These are phyloP conservation scores for Claviceps sorghi DNA, from an alignment of 2,329 filamentous ascomycete species.

Conservation along the genomic window DNA sequence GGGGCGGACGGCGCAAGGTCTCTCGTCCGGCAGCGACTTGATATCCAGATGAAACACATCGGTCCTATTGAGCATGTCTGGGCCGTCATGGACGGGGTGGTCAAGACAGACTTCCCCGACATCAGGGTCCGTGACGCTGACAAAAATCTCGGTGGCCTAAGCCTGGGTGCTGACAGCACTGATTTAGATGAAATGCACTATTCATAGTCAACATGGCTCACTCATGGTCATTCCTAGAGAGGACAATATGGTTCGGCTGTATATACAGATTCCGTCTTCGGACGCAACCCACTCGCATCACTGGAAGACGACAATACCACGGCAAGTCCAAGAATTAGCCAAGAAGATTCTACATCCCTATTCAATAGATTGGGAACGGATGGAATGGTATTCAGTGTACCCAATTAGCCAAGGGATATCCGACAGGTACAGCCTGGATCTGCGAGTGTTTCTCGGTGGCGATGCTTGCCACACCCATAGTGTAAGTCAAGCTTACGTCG, in stretches of 20 bases:
- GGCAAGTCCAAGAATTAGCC: slow-evolving; percentile 49
- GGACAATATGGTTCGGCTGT: slow-evolving; percentile 51
- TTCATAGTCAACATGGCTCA: slow-evolving; percentile 59
- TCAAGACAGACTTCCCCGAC: slow-evolving; percentile 61
- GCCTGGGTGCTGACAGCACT: slow-evolving; percentile 17
- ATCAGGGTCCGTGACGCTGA: slow-evolving; percentile 41
- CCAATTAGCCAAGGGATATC: slow-evolving; percentile 62
- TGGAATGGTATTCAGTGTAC: slow-evolving; percentile 65
- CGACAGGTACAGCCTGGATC: slow-evolving; percentile 50
- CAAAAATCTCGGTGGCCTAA: not conserved
- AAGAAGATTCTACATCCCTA: slow-evolving; percentile 54
- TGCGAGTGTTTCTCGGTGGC: slow-evolving; percentile 59
- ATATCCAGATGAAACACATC: slow-evolving; percentile 56
- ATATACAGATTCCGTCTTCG: slow-evolving; percentile 52
- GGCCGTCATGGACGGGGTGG: slow-evolving; percentile 63
- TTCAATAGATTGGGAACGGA: slow-evolving; percentile 48
- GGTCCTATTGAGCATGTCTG: slow-evolving; percentile 59
- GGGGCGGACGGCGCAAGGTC: slow-evolving; percentile 58
- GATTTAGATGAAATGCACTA: slow-evolving; percentile 54
- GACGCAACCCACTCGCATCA: slow-evolving; percentile 47
- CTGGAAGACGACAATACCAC: slow-evolving; percentile 46
- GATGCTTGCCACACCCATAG: slow-evolving; percentile 72
- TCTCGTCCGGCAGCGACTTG: slow-evolving; percentile 46
- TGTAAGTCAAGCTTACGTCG: slow-evolving; percentile 26
- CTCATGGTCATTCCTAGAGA: slow-evolving; percentile 71